Base-by-base conservation (phyloP, 2,329 filamentous ascomycete species). In the Colletotrichum musicola region DNA sequence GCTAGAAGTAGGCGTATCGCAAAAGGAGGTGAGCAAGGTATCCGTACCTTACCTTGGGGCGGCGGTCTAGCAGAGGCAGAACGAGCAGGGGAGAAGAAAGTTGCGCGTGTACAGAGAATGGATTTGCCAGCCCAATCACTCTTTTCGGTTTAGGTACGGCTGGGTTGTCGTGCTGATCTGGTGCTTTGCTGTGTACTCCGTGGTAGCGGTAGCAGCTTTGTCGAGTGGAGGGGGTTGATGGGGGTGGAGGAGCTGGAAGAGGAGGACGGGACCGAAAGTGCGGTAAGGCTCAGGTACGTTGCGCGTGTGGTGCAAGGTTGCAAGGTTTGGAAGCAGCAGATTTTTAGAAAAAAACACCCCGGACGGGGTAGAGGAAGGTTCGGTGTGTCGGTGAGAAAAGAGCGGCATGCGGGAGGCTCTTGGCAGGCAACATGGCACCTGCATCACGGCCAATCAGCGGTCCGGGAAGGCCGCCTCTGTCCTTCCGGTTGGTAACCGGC, bases 301-400 rank as follows among this genome's bases (percentile, higher is more conserved):
- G 59, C 49, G 57, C 44, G 56, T 49, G 44, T 44, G 54, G 27
- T 25, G 62, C 27, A 30, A 25, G 14, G 22, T 46, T 18, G 46
- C 46, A 18, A 20, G 46, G n/a, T 49, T 7, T 49, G 18, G 20
- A 49, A 20, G 46, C 58, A 70, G 30, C 40, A 67, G 64, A 70
- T 62, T 68, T 64, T 64, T 59, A 30, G 42, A 38, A 55, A 62
- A 35, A 27, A 54, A 49, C 49, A 25, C 64, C 54, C 46, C 25
- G 35, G 35, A 63, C 42, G 38, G 44, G 56, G 46, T 25, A 67
- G 42, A 51, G 25, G 50, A 61, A 66, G 49, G 18, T 68, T 63
- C 70, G 68, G 69, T 71, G 69, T 67, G 55, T 71, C 69, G 69
- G 69, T 69, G 66, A 67, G 62, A 35, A 69, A 64, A 67, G 57